Evolutionary conservation across 441 rosid genomes (phyloP).

Genomic region (Euphorbia schlechtendalii): DNA sequence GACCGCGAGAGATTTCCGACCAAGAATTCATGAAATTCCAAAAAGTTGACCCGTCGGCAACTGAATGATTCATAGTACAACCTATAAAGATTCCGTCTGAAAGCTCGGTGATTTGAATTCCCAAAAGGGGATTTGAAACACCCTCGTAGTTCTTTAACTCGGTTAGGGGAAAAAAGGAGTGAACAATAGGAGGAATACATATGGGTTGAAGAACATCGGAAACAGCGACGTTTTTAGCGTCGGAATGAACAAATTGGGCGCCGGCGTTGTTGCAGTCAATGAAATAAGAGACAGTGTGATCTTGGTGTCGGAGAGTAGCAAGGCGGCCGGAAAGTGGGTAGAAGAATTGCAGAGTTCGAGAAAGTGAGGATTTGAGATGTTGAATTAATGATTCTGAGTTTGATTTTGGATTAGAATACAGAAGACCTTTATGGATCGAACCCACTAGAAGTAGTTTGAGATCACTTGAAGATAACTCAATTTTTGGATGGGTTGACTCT

Average conservation of each 20-base stretch:
- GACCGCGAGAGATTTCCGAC: slow-evolving; percentile 3
- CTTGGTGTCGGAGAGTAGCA: background rate
- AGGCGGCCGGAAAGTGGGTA: slow-evolving; percentile 25
- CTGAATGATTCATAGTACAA: slow-evolving; percentile 1
- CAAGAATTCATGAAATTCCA: slow-evolving; percentile 14
- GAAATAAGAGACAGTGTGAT: too few relatives aligned
- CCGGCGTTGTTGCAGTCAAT: too few relatives aligned
- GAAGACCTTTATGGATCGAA: slow-evolving; percentile 20
- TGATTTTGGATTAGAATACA: slow-evolving; percentile 12
- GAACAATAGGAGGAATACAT: slow-evolving; percentile 16
- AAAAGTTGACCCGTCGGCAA: slow-evolving; percentile 12
- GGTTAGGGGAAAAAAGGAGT: slow-evolving; percentile 15
- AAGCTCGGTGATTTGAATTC: slow-evolving; percentile 39
- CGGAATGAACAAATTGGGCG: too few relatives aligned
- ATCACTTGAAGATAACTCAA: slow-evolving; percentile 22
- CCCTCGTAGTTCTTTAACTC: background rate
- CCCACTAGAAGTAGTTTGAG: slow-evolving; percentile 4
- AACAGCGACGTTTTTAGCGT: slow-evolving; percentile 15
- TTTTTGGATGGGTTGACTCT: background rate
- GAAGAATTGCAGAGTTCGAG: slow-evolving; percentile 25
- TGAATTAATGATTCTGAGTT: background rate
- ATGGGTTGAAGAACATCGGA: slow-evolving; percentile 14
- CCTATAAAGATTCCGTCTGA: slow-evolving; percentile 36
- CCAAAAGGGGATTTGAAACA: slow-evolving; percentile 25
- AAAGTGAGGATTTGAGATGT: slow-evolving; percentile 7